Base-by-base conservation (phyloP, 805 yeast species). In the Saturnispora ahearnii region DNA sequence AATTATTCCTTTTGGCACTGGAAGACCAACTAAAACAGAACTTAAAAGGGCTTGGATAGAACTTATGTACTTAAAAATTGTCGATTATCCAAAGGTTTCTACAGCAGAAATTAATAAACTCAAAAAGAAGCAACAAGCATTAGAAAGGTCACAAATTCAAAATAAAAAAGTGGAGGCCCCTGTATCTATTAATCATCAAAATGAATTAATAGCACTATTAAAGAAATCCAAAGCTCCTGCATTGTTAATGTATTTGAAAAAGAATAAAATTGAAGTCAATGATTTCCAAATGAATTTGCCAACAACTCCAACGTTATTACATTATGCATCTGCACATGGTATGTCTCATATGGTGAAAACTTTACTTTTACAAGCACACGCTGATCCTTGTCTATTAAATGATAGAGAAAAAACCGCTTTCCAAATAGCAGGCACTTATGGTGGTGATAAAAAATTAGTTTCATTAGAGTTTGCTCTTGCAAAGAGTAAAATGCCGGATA, bases 1-100 rank as follows among this genome's bases (percentile, higher is more conserved):
- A 54, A 65, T 72, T 2, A 79, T 91, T 61, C 99, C 99, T 1
- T 89, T 93, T 67, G 83, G 96, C 0, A 91, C 99, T 0, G 79
- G 78, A 50, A 74, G 96, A 55, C 95, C 98, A 1, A 90, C 96
- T 0, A 73, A 84, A 0, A 68, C 78, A 2, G 98, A 90, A 62
- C 68, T 93, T 57, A 86, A 82, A 59, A 76, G 80, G 44, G 88
- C 95, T 0, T 93, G 98, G 98, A 72, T 77, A 28, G 82, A 83
- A 55, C 69, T 93, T 51, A 72, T 89, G 0, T 79, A 82, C 56
- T 66, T 87, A 55, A 68, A 71, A 37, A 62, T 78, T 1, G 64
- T 76, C 6, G 76, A 77, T 9, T 65, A 73, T n/a, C 91, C 95
- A 1, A 68, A 73, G 55, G 65, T 71, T 3, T 68, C 73, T 43